Percentiles rank a stretch among this genome's conserved stretches.
Evolutionary conservation across 2,329 filamentous ascomycete genomes (phyloP).

Genomic region (Ceratocystis diversiconidia): DNA sequence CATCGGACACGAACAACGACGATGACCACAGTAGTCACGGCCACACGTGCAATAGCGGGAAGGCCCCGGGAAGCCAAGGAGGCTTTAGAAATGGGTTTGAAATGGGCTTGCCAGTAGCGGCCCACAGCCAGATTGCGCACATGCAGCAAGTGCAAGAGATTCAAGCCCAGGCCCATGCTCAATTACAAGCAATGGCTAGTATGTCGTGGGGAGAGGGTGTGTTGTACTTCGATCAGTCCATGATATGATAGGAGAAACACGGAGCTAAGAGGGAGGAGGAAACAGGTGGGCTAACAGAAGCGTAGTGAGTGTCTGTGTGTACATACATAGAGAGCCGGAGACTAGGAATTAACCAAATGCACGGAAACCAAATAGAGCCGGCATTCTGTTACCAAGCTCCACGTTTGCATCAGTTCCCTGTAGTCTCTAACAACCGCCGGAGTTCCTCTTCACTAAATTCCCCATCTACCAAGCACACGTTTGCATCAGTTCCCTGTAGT

Average conservation of each 20-base stretch:
- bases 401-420: background rate
- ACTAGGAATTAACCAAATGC: background rate
- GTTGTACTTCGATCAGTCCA: conserved; percentile 6
- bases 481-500: conserved; percentile 7
- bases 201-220: background rate
- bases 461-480: conserved; percentile 17
- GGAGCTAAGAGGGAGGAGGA: background rate
- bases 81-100: background rate
- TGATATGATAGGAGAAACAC: background rate
- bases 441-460: conserved; percentile 13
- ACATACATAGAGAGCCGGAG: background rate
- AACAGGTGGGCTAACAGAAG: background rate
- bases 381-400: background rate
- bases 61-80: background rate
- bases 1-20: background rate
- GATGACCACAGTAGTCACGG: background rate
- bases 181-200: background rate
- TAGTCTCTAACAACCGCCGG: conserved; percentile 8
- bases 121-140: conserved; percentile 7
- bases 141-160: conserved; percentile 14
- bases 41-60: background rate
- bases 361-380: background rate
- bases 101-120: conserved; percentile 8
- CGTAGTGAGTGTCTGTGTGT: background rate
- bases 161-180: background rate